Base-by-base conservation (phyloP, 345 rosid species). In the Carallia brachiata region DNA sequence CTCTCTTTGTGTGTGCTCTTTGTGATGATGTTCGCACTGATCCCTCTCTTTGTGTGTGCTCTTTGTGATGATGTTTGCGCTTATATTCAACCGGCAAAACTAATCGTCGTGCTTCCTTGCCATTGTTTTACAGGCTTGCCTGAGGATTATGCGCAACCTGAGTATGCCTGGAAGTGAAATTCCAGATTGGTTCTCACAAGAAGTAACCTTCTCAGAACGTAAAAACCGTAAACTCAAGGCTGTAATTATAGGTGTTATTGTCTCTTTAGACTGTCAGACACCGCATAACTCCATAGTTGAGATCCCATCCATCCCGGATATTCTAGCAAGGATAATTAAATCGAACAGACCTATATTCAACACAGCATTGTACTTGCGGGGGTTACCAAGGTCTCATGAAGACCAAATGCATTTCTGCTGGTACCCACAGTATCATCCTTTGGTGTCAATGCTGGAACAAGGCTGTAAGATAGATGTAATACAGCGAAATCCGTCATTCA, bases 81-180 rank as follows among this genome's bases (percentile, higher is more conserved):
- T 19, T 28, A 1, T 31, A 8, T 8, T 23, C 16, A 52, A 23
- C 27, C 1, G 2, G 17, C 15, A 53, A 6, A 17, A 19, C 39
- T 7, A 13, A 8, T n/a, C 6, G 6, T 12, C 9, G 0, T 5
- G 6, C 5, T 52, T 40, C 17, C 19, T 55, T 13, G 52, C 23
- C 10, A n/a, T 23, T 55, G 30, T 55, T 55, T 9, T 61, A 68
- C 77, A 88, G 90, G 89, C 62, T 64, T 71, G 61, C 69, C 37
- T 87, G 70, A 89, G 74, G 79, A 71, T 75, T 61, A 36, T 89
- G 39, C 44, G 32, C 69, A 60, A 76, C 71, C 73, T 86, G 39
- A 84, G 88, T 63, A 66, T 90, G 65, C 92, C 94, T 16, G 94
- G 92, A 62, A 82, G 84, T 61, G 74, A 63, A 50, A 67, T 84